Conservation (phyloP, 192 early-diverging fungal genomes). For the Rhizoclosmatium sp. region DNA sequence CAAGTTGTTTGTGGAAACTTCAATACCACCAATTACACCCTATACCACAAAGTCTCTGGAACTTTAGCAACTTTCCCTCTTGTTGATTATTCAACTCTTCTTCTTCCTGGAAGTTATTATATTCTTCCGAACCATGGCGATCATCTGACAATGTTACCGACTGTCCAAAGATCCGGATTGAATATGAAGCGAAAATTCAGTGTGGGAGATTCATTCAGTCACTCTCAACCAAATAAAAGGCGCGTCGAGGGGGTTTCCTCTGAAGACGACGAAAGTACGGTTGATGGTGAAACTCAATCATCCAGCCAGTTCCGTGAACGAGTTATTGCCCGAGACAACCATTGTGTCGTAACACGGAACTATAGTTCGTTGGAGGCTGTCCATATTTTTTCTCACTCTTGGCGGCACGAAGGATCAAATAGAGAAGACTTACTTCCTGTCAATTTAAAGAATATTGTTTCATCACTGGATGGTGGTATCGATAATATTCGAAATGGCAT, state of each 20-base stretch:
- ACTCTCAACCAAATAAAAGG: not conserved
- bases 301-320: not conserved
- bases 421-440: too few relatives aligned
- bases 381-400: not conserved
- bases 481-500: too few relatives aligned
- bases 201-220: not conserved
- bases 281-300: not conserved
- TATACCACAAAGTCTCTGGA: not conserved
- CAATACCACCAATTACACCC: not conserved
- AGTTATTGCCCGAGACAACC: slow-evolving; percentile 1
- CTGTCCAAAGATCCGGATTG: not conserved
- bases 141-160: not conserved
- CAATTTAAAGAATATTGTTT: too few relatives aligned
- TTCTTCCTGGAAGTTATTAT: slow-evolving; percentile 1
- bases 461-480: too few relatives aligned
- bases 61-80: not conserved
- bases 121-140: not conserved
- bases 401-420: too few relatives aligned
- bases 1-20: slow-evolving; percentile 4
- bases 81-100: not conserved
- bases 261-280: slow-evolving; percentile 4
- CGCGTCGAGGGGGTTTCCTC: not conserved
- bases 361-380: not conserved
- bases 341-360: slow-evolving; percentile 10
- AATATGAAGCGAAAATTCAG: not conserved